Evolutionary conservation across 768 basidiomycete species (phyloP), one percentile per base, ranked within the genome.

Genomic region (Podaxis carcinomalis): DNA sequence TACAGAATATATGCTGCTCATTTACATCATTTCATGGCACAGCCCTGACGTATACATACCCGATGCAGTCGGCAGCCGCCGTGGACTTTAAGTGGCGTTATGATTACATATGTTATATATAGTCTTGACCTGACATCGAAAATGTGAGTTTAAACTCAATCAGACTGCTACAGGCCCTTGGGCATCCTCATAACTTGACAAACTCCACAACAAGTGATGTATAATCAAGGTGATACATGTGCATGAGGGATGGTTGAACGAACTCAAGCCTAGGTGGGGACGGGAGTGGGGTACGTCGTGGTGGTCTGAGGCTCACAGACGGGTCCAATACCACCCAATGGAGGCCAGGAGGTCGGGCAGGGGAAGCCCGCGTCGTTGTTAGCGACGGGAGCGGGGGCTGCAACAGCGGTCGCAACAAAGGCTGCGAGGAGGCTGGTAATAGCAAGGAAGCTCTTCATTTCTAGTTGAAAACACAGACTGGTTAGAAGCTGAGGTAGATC

Each of bases 301-400:
- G 28, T 35, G 25, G 42, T 32, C 7, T 6, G 35, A 5, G 51
- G 51, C 27, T 21, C 28, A 19, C 59, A 60, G 35, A 46, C 59
- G 16, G 42, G 59, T 2, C 59, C 59, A 35, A 60, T 47, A 9
- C 59, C 59, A 16, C 39, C 59, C 6, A 23, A n/a, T 14, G 42
- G 35, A 1, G 59, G 59, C 59, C 59, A 60, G 42, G 11, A 16
- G 28, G 59, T 44, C 13, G 59, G 59, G 42, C 59, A 60, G 5
- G 59, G 58, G 19, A 53, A 21, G 21, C 16, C 28, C 10, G 50
- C 37, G 16, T 53, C 39, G 7, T 37, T 27, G 25, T 32, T 16
- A 28, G 52, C 40, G 11, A 23, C 42, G 0, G 59, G 59, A 28
- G 28, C 40, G 4, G 51, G 51, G 19, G 39, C 40, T 16, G 59